These are phyloP conservation scores for Solanum chaucha DNA, from an alignment of 257 asterid genomes.

Conservation along the genomic window DNA sequence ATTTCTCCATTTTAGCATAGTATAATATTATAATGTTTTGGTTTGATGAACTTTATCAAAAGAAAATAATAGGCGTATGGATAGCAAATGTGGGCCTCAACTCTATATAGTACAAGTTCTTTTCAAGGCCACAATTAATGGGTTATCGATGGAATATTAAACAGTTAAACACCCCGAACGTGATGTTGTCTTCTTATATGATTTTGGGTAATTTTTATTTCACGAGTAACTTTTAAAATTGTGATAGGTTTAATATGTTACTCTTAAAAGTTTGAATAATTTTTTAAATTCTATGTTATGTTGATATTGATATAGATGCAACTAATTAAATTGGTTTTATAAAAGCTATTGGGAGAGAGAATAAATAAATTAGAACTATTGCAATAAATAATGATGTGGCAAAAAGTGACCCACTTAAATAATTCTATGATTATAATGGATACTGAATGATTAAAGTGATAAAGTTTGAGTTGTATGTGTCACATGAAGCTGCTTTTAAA, in stretches of 20 bases:
- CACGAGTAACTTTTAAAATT: background rate
- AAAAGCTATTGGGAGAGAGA: background rate
- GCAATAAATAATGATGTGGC: background rate
- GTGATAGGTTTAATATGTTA: background rate
- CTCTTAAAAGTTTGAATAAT: background rate
- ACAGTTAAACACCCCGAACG: background rate
- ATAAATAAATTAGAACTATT: background rate
- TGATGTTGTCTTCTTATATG: background rate
- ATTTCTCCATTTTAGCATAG: background rate
- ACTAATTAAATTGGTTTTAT: background rate
- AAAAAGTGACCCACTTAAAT: background rate
- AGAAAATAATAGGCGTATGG: background rate
- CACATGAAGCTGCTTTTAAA: background rate
- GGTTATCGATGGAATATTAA: background rate
- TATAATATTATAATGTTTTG: background rate
- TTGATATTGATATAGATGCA: background rate
- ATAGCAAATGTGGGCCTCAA: background rate
- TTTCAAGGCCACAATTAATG: background rate
- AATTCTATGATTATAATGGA: background rate
- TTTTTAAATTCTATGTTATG: background rate
- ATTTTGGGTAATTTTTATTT: background rate
- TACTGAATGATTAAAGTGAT: background rate
- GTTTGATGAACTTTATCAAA: background rate
- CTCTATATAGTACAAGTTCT: background rate
- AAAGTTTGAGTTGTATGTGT: background rate